Percentiles rank a stretch among this genome's conserved stretches.
phyloP scores from a whole-genome alignment of 2,329 filamentous ascomycete species.

The Fusarium buharicum region DNA sequence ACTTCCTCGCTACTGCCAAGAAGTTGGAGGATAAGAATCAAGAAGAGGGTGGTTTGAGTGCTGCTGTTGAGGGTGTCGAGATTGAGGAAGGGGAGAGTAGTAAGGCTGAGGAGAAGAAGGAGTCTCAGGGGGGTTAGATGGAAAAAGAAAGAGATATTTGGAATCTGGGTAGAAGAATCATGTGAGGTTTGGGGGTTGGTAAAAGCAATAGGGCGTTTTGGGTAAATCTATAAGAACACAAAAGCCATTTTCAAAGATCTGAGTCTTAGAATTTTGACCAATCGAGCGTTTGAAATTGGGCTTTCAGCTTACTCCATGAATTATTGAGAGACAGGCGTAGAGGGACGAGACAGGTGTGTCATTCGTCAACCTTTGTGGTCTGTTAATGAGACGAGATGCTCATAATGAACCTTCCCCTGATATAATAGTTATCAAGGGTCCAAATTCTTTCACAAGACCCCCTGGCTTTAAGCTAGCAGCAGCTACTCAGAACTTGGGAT shows the following conservation, averaged over 20 bases:
- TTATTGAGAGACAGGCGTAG: too few species aligned
- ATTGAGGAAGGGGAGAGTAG: constrained; percentile 50
- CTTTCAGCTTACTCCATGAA: too few species aligned
- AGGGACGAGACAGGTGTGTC: too few species aligned
- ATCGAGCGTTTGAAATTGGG: too few species aligned
- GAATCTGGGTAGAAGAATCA: background rate
- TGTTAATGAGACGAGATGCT: too few species aligned
- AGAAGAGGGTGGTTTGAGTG: constrained; percentile 56
- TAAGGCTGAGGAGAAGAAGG: constrained; percentile 40
- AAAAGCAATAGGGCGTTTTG: constrained; percentile 13
- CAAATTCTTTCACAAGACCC: too few species aligned
- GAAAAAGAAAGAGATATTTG: background rate
- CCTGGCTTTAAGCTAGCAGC: too few species aligned
- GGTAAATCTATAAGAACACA: constrained; percentile 18
- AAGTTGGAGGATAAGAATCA: constrained; percentile 61
- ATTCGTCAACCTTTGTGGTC: too few species aligned
- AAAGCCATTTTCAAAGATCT: constrained; percentile 4
- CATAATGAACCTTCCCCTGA: too few species aligned
- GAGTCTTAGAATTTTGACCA: background rate
- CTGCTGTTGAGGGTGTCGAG: constrained; percentile 53
- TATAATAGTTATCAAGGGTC: too few species aligned
- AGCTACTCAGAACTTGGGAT: too few species aligned
- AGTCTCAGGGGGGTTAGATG: constrained; percentile 1
- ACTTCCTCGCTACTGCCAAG: constrained; percentile 63
- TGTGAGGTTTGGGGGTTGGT: background rate